Evolutionary conservation across 2,329 filamentous ascomycete genomes (phyloP).

Genomic region (Aspergillaceae sp.): DNA sequence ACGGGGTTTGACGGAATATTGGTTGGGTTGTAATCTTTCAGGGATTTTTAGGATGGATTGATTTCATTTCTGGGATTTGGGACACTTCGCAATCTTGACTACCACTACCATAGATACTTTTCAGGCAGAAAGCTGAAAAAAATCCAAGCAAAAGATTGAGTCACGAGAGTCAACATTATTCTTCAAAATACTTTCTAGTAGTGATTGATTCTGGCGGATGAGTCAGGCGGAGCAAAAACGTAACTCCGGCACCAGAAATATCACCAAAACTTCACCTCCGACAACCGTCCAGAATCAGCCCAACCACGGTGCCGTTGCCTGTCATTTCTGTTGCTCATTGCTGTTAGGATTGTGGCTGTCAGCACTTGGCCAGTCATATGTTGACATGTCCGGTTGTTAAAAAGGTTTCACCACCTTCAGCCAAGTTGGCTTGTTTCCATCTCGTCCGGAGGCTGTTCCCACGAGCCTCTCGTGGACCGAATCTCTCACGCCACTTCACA

Average conservation of each 20-base stretch:
- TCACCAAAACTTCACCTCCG: too few relatives aligned
- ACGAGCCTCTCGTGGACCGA: conserved; percentile 18
- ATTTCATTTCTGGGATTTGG: neutral
- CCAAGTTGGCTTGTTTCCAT: conserved; percentile 30
- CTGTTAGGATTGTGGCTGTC: conserved; percentile 1
- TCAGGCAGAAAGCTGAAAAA: too few relatives aligned
- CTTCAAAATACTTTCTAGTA: neutral
- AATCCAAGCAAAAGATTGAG: too few relatives aligned
- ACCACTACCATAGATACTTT: neutral
- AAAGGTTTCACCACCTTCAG: conserved; percentile 5
- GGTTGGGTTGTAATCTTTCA: neutral
- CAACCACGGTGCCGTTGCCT: neutral
- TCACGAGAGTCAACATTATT: neutral
- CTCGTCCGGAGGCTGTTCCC: conserved; percentile 21
- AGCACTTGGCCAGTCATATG: neutral
- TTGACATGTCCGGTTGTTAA: neutral
- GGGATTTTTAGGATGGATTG: neutral
- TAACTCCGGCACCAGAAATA: neutral
- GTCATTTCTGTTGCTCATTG: neutral
- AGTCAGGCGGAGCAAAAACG: neutral
- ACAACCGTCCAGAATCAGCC: neutral
- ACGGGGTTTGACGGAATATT: neutral
- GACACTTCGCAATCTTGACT: neutral
- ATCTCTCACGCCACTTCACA: neutral
- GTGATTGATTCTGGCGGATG: neutral